Evolutionary conservation across 2,329 filamentous ascomycete species (phyloP).

Genomic region (Aspergillus eucalypticola): DNA sequence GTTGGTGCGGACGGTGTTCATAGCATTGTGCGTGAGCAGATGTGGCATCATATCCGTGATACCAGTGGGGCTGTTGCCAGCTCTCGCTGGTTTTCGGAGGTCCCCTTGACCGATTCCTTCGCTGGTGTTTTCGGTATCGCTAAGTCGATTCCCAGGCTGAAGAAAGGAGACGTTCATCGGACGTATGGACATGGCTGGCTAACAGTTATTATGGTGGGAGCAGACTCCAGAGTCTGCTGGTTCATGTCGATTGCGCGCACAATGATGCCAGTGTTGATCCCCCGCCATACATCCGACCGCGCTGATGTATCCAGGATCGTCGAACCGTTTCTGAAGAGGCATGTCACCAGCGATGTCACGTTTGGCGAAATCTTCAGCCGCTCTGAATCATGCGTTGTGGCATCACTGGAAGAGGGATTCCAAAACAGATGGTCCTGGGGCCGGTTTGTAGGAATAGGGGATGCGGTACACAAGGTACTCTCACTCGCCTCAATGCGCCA

Average conservation of each 20-base stretch:
- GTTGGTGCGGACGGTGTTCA: conserved; percentile 47
- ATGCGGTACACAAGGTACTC: conserved; percentile 7
- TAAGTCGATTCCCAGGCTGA: conserved; percentile 5
- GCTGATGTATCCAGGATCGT: not conserved
- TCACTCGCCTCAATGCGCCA: too few species aligned
- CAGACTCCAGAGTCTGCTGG: conserved; percentile 1
- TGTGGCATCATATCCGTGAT: conserved; percentile 23
- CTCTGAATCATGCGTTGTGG: not conserved
- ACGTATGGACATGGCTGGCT: not conserved
- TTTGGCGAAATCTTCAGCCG: not conserved
- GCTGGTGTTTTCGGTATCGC: conserved; percentile 30
- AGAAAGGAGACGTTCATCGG: conserved; percentile 10
- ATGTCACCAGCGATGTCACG: not conserved
- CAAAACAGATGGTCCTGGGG: conserved; percentile 1
- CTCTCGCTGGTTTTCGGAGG: not conserved
- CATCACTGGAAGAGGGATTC: not conserved
- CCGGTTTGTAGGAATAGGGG: conserved; percentile 3
- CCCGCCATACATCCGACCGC: not conserved
- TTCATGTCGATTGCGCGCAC: not conserved
- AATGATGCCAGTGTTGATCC: too few species aligned
- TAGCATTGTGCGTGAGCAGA: conserved; percentile 36
- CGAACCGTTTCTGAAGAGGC: not conserved
- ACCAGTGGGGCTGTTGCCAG: not conserved
- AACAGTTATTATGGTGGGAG: conserved; percentile 8
- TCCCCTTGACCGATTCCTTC: not conserved